These are phyloP conservation scores for Colletotrichum kahawae DNA, from an alignment of 2,329 filamentous ascomycete genomes.

Conservation along the genomic window DNA sequence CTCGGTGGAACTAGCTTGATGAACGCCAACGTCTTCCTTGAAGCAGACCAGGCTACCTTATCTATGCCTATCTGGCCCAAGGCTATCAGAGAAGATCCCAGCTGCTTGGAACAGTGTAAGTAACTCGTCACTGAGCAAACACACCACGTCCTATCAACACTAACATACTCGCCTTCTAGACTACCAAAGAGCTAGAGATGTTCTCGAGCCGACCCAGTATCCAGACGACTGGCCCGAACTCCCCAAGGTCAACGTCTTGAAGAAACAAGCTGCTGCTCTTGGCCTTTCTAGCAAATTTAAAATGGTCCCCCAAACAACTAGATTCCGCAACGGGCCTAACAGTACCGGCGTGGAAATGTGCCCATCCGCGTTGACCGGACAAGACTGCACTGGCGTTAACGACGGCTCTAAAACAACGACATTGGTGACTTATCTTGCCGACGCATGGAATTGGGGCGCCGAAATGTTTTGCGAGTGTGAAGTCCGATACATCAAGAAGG, in stretches of 20 bases:
- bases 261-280: conserved; percentile 59
- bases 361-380: conserved; percentile 62
- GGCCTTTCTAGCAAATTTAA: conserved; percentile 58
- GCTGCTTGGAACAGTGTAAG: conserved; percentile 55
- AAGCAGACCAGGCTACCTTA: conserved; percentile 61
- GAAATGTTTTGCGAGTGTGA: conserved; percentile 75
- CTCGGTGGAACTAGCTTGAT: conserved; percentile 70
- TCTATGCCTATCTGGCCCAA: conserved; percentile 61
- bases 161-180: conserved; percentile 42
- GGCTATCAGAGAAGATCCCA: conserved; percentile 53
- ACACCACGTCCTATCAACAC: neutral
- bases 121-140: neutral
- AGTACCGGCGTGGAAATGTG: conserved; percentile 69
- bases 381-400: conserved; percentile 69
- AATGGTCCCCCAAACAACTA: conserved; percentile 65
- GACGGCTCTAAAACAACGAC: conserved; percentile 72
- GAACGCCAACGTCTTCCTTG: conserved; percentile 71
- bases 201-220: conserved; percentile 65
- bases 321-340: conserved; percentile 66
- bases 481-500: conserved; percentile 65
- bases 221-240: conserved; percentile 62
- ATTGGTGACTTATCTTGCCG: conserved; percentile 69
- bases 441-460: conserved; percentile 75
- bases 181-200: conserved; percentile 58
- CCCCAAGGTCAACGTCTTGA: conserved; percentile 61